These are phyloP conservation scores for Darksidea phi DNA, from an alignment of 495 filamentous ascomycete species.

Conservation along the genomic window DNA sequence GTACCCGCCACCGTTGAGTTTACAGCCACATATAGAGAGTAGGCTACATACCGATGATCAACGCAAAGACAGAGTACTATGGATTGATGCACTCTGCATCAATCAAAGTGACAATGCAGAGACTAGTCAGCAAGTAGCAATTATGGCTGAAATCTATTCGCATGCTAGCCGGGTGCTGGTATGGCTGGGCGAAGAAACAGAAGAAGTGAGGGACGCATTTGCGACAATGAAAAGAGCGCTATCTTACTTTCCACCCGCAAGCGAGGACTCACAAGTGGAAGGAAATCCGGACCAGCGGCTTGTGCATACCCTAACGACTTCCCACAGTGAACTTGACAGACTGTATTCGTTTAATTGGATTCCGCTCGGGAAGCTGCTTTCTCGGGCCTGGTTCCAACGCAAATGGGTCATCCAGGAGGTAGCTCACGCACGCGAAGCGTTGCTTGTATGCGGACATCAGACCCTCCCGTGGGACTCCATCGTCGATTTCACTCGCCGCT, in stretches of 20 bases:
- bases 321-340: too few species aligned
- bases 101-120: slow-evolving; percentile 7
- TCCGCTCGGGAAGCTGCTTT: neutral
- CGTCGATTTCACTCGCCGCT: too few species aligned
- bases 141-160: slow-evolving; percentile 12
- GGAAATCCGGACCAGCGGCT: too few species aligned
- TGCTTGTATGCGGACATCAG: neutral
- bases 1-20: neutral
- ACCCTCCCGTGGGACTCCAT: neutral
- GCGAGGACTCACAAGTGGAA: too few species aligned
- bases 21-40: neutral
- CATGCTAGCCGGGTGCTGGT: slow-evolving; percentile 6
- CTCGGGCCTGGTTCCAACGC: slow-evolving; percentile 3
- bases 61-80: slow-evolving; percentile 4
- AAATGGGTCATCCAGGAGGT: slow-evolving; percentile 6
- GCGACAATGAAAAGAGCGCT: too few species aligned
- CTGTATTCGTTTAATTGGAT: neutral
- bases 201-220: neutral
- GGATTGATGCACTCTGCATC: slow-evolving; percentile 15
- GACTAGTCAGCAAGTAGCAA: slow-evolving; percentile 2
- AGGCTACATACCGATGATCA: neutral
- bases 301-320: too few species aligned
- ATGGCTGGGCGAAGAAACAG: slow-evolving; percentile 10
- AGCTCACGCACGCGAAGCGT: neutral
- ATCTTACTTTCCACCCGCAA: too few species aligned